Percentiles rank a stretch among this genome's conserved stretches.
These are phyloP conservation scores for Claviceps capensis DNA, from an alignment of 2,329 filamentous ascomycete genomes.

Conservation along the genomic window DNA sequence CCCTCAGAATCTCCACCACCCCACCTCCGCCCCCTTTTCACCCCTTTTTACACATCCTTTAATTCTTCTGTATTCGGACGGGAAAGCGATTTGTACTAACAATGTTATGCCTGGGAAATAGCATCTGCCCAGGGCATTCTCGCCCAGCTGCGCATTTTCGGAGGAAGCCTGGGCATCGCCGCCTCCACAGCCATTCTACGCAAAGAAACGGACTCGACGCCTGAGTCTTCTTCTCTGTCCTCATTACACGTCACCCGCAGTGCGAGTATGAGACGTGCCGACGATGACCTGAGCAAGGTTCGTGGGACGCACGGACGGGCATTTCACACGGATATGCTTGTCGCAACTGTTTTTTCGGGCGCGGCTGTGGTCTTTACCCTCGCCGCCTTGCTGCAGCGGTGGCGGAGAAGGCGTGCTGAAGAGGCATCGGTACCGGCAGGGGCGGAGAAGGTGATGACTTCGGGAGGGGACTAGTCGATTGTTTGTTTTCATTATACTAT, in stretches of 20 bases:
- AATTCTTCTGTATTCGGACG: too few relatives aligned
- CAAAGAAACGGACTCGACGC: conserved; percentile 11
- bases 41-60: too few relatives aligned
- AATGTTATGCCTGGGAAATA: conserved; percentile 10
- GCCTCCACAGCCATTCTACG: conserved; percentile 34
- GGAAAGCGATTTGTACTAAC: too few relatives aligned
- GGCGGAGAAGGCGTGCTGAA: neutral
- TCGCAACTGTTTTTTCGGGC: conserved; percentile 28
- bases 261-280: conserved; percentile 11
- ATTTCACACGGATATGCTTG: conserved; percentile 32
- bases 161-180: conserved; percentile 41
- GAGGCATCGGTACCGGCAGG: neutral
- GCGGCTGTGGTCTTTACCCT: conserved; percentile 25
- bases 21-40: too few relatives aligned
- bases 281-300: conserved; percentile 10
- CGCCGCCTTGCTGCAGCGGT: neutral
- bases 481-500: too few relatives aligned
- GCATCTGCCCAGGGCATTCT: conserved; percentile 39
- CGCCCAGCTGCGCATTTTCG: conserved; percentile 36
- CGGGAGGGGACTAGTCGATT: neutral
- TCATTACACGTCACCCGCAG: neutral
- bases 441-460: neutral
- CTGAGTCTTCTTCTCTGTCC: neutral
- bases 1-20: neutral
- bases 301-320: conserved; percentile 28